A percentile compares a stretch with the other conserved stretches of the same genome.
phyloP scores from a whole-genome alignment of 306 rosid genomes.

The Castanospermum australe region DNA sequence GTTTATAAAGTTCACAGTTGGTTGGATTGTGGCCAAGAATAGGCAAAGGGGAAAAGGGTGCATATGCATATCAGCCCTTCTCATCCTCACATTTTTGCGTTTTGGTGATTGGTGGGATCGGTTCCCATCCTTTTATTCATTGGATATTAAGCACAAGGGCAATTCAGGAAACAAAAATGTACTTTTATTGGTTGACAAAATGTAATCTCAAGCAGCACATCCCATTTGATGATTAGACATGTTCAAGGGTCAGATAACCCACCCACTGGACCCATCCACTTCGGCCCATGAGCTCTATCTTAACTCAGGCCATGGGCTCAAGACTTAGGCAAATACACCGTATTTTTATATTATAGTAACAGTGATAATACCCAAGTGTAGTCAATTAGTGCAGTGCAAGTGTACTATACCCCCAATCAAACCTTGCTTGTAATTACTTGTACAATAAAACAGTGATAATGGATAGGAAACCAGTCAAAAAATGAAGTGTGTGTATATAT shows the following conservation, averaged over 20 bases:
- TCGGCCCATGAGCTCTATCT: neutral
- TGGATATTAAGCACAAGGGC: neutral
- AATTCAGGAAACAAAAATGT: neutral
- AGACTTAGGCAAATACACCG: no score
- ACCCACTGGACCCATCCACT: neutral
- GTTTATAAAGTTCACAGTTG: neutral
- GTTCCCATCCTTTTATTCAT: neutral
- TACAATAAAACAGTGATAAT: no score
- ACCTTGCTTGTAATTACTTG: no score
- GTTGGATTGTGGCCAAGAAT: conserved; percentile 25
- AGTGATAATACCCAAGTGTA: no score
- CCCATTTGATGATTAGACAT: neutral
- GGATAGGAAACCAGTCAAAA: no score
- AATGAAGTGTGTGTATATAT: no score
- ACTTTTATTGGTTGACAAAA: no score
- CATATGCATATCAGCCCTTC: neutral
- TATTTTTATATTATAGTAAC: no score
- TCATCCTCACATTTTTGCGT: neutral
- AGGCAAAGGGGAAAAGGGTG: neutral
- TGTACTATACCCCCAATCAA: no score
- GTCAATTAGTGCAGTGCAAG: no score
- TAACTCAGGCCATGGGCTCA: no score
- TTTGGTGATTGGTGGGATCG: neutral
- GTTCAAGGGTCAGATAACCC: neutral
- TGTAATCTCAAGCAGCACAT: neutral